Conservation (phyloP, 176 grass and related monocot species). For the Avena insularis region DNA sequence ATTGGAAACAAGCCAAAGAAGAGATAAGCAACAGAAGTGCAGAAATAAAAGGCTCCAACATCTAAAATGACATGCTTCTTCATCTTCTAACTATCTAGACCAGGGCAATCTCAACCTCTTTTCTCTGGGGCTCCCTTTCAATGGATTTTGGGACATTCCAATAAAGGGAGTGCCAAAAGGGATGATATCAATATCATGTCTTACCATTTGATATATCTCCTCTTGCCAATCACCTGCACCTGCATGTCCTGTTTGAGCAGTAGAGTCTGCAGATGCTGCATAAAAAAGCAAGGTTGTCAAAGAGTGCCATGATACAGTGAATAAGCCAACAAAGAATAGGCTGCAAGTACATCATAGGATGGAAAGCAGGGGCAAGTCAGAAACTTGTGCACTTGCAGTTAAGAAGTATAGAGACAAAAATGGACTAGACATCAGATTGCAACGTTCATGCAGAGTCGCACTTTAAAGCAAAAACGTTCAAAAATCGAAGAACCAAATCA, state of each 20-base stretch:
- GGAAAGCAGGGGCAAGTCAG: not conserved
- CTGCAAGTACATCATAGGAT: slow-evolving; percentile 8
- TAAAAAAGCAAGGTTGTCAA: slow-evolving; percentile 47
- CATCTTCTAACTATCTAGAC: slow-evolving; percentile 32
- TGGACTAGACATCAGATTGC: not conserved
- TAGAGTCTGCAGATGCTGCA: slow-evolving; percentile 83
- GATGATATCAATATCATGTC: slow-evolving; percentile 15
- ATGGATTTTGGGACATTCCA: not conserved
- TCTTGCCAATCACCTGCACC: slow-evolving; percentile 68
- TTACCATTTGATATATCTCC: slow-evolving; percentile 86
- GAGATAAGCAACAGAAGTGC: slow-evolving; percentile 17
- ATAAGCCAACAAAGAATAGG: slow-evolving; percentile 44
- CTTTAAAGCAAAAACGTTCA: not conserved
- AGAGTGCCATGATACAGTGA: slow-evolving; percentile 17
- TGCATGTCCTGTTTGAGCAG: slow-evolving; percentile 75
- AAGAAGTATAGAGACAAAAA: not conserved
- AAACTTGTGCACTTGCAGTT: not conserved
- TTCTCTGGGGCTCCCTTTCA: not conserved
- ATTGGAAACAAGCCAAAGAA: slow-evolving; percentile 10
- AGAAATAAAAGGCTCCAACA: not conserved
- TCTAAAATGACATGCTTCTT: not conserved
- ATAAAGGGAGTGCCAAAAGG: not conserved
- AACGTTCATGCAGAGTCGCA: not conserved
- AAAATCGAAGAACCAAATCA: not conserved
- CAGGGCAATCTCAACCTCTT: not conserved